phyloP scores from a whole-genome alignment of 257 asterid genomes.

The Dorcoceras hygrometricum region DNA sequence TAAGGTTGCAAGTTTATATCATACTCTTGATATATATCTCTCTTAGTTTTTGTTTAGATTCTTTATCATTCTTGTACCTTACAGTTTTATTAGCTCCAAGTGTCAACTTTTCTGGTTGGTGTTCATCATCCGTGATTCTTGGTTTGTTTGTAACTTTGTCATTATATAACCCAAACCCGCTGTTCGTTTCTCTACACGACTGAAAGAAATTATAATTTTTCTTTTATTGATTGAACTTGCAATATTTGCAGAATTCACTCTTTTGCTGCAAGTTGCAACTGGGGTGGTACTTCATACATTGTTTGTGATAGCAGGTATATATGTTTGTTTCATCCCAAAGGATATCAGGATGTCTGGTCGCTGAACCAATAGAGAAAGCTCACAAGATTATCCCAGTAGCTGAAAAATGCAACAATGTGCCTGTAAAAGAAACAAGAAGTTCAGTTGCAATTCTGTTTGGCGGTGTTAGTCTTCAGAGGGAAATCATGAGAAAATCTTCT shows the following conservation, averaged over 20 bases:
- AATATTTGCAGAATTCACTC: neutral
- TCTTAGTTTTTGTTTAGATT: neutral
- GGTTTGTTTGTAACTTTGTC: neutral
- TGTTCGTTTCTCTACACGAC: slow-evolving; percentile 3
- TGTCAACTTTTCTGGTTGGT: neutral
- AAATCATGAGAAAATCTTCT: slow-evolving; percentile 42
- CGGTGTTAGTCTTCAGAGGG: slow-evolving; percentile 59
- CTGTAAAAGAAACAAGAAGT: slow-evolving; percentile 33
- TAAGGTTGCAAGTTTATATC: slow-evolving; percentile 40
- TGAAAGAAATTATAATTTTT: neutral
- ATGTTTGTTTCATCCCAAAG: slow-evolving; percentile 60
- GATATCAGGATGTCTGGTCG: slow-evolving; percentile 63
- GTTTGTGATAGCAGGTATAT: slow-evolving; percentile 50
- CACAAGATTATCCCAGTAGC: slow-evolving; percentile 40
- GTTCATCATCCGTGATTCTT: neutral
- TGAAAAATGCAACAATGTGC: slow-evolving; percentile 5
- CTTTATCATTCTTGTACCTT: neutral
- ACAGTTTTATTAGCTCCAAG: neutral
- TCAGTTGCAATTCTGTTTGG: slow-evolving; percentile 65
- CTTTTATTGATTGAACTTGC: neutral
- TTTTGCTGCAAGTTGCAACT: neutral
- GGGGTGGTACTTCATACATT: slow-evolving; percentile 9
- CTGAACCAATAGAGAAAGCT: slow-evolving; percentile 62
- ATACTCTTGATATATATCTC: neutral
- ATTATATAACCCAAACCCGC: neutral